Percentiles rank a stretch among this genome's conserved stretches.
Conservation (phyloP, 116 monocot genomes). For the Zostera marina region DNA sequence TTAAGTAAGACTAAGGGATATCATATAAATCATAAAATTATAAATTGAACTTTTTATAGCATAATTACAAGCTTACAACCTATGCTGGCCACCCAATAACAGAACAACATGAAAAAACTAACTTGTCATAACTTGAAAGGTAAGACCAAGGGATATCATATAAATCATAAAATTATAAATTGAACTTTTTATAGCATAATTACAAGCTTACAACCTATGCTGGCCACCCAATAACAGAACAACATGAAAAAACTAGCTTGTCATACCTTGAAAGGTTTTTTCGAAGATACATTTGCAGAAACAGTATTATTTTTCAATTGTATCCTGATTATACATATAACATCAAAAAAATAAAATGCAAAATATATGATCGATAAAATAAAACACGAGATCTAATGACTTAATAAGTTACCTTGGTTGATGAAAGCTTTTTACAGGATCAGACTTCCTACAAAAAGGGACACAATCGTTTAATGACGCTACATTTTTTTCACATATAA, state of each 20-base stretch:
- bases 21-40: too few species aligned
- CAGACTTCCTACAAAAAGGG: constrained; percentile 1
- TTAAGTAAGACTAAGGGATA: too few species aligned
- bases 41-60: too few species aligned
- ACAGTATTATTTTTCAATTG: constrained; percentile 4
- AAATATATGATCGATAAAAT: not conserved
- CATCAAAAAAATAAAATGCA: not conserved
- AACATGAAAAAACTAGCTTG: too few species aligned
- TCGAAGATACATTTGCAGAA: constrained; percentile 6
- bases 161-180: too few species aligned
- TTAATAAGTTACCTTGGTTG: not conserved
- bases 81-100: too few species aligned
- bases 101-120: too few species aligned
- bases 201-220: too few species aligned
- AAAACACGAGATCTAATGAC: not conserved
- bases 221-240: too few species aligned
- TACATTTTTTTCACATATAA: not conserved
- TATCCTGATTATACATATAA: constrained; percentile 7
- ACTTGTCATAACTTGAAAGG: not conserved
- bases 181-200: too few species aligned
- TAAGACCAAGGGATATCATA: too few species aligned
- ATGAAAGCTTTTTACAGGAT: not conserved
- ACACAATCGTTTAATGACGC: not conserved
- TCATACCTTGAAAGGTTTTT: constrained; percentile 1
- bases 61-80: too few species aligned